Base-by-base conservation (phyloP, 169 alveolate genomes). In the Plasmodium sp. region DNA sequence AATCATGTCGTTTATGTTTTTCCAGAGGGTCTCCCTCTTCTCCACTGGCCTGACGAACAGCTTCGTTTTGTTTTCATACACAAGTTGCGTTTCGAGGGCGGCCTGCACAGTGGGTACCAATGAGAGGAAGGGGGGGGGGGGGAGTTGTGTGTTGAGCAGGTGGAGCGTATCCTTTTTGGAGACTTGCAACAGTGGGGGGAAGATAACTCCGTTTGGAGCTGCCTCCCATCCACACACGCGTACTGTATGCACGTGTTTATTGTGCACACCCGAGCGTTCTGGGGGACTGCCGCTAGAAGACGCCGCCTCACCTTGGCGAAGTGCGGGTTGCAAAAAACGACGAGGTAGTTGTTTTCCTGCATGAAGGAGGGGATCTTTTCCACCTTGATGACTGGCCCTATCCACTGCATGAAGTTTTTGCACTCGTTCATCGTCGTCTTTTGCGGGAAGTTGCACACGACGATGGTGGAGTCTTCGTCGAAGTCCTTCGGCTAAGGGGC, bases 381-480 rank as follows among this genome's bases (percentile, higher is more conserved):
- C 31, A 96, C 96, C 79, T 95, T 85, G 36, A 96, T 91, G n/a
- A 96, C 96, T 6, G 97, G 97, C 0, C 96, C 96, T 18, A 96
- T 93, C 97, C 97, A 96, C 36, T 96, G 96, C 79, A 95, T 93
- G 81, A 96, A 96, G 45, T 90, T 93, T 41, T 95, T 94, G 67
- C 97, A 95, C 31, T 95, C 96, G 86, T 95, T 93, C 12, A 86
- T 93, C 48, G 95, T 94, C 27, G 75, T 92, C 16, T 84, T 72
- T 45, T 95, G 91, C 14, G 96, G 97, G 74, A 96, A 96, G 36
- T 96, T 96, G 67, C 95, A 79, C 77, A 96, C 84, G 72, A 93
- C 83, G 36, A 96, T 96, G 22, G 97, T 96, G 3, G 97, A 96
- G 31, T 95, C 96, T 27, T 93, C 96, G 92, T 96, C 97, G 81